Base-by-base conservation (phyloP, 2,329 filamentous ascomycete species). In the Xylaria sp. region DNA sequence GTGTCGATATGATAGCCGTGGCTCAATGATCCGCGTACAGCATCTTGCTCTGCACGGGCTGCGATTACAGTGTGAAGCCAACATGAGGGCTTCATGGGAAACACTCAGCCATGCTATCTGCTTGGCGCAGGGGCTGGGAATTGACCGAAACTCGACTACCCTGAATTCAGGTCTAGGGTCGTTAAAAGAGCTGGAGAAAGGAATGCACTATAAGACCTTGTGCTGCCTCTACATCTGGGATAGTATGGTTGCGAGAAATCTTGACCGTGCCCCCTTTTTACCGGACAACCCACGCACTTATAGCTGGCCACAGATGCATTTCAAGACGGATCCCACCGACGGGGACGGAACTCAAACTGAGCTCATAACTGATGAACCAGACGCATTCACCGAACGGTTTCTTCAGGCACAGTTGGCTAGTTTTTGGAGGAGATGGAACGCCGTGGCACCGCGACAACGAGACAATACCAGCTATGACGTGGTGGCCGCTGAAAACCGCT, bases 151-250 rank as follows among this genome's bases (percentile, higher is more conserved):
- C 5, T 13, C 10, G 3, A 13, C 9, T 3, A n/a, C n/a, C 5
- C 5, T n/a, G 56, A 61, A 5, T 10, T 46, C 19, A n/a, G 35
- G 6, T 10, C 9, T 2, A 37, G 13, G 13, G 10, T n/a, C 9
- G 6, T 18, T 8, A 19, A 16, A 7, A 46, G 18, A 16, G 9
- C 51, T 5, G 19, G 62, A 63, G 37, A 62, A 56, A 10, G 63
- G 65, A 37, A 60, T 65, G 55, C 39, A 55, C 8, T 55, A 60
- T 1, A 52, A 60, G 34, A 61, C 54, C 11, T 53, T 62, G 6
- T 67, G 62, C 39, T 60, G 30, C 30, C 63, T 67, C 3, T 64
- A 64, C 18, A 42, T 63, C 10, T 55, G 16, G 52, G 61, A 63
- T 30, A 58, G 47, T 49, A 23, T 49, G 18, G 8, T 49, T 9